A percentile compares a stretch with the other conserved stretches of the same genome.
These are phyloP conservation scores for Geotrichum citri-aurantii DNA, from an alignment of 1,139 yeast species.

Conservation along the genomic window DNA sequence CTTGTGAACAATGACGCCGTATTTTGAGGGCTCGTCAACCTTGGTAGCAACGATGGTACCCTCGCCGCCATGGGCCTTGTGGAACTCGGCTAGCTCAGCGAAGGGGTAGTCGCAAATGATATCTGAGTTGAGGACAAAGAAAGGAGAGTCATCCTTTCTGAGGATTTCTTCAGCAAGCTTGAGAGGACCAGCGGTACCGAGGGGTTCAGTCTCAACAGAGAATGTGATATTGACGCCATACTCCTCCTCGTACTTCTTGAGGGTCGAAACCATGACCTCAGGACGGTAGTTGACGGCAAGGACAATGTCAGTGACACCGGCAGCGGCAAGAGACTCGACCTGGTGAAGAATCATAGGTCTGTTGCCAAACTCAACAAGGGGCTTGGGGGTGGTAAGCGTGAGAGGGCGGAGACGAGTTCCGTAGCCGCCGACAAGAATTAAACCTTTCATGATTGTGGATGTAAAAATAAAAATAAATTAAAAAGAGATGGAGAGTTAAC, in stretches of 20 bases:
- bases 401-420: slow-evolving; percentile 99
- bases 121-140: slow-evolving; percentile 96
- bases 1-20: slow-evolving; percentile 98
- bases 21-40: slow-evolving; percentile 98
- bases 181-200: slow-evolving; percentile 99
- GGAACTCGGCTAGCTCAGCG: slow-evolving; percentile 86
- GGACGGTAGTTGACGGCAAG: slow-evolving; percentile 99
- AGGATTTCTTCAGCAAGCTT: slow-evolving; percentile 93
- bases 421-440: slow-evolving; percentile 98
- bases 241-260: slow-evolving; percentile 88
- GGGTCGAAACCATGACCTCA: slow-evolving; percentile 95
- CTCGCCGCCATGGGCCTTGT: slow-evolving; percentile 90
- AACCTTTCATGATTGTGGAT: slow-evolving; percentile 72
- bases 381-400: slow-evolving; percentile 95
- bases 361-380: slow-evolving; percentile 97
- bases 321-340: slow-evolving; percentile 95
- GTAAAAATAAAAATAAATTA: slow-evolving; percentile 3
- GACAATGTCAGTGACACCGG: slow-evolving; percentile 98
- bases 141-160: slow-evolving; percentile 92
- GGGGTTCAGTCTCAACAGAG: slow-evolving; percentile 98
- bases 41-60: slow-evolving; percentile 99
- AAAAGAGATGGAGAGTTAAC: slow-evolving; percentile 10
- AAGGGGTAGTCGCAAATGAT: slow-evolving; percentile 98
- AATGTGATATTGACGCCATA: slow-evolving; percentile 94
- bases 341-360: slow-evolving; percentile 87